A percentile compares a stretch with the other conserved stretches of the same genome.
These are phyloP conservation scores for Eimeria falciformis DNA, from an alignment of 169 alveolate genomes.

Conservation along the genomic window DNA sequence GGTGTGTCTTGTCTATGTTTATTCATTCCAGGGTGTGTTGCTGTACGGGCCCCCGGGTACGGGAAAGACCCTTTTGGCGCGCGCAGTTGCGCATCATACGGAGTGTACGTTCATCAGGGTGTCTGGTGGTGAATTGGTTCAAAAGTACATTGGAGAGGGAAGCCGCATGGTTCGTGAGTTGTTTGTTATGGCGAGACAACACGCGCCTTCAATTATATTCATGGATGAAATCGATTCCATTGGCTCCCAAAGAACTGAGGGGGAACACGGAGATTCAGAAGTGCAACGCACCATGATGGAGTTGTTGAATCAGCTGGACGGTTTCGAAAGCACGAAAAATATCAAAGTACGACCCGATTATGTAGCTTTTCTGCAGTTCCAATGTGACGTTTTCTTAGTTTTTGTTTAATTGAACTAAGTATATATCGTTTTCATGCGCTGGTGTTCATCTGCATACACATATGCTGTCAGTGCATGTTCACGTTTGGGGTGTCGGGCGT, in stretches of 20 bases:
- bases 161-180: constrained; percentile 99
- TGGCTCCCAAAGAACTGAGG: constrained; percentile 95
- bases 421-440: background rate
- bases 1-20: background rate
- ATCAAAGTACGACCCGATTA: constrained; percentile 90
- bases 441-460: background rate
- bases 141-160: constrained; percentile 98
- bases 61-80: constrained; percentile 95
- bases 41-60: constrained; percentile 95
- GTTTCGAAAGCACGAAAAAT: constrained; percentile 98
- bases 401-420: background rate
- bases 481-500: background rate
- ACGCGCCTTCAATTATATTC: constrained; percentile 99
- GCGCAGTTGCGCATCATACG: constrained; percentile 98
- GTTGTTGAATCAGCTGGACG: constrained; percentile 98
- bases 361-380: background rate
- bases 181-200: constrained; percentile 99
- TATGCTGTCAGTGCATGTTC: constrained; percentile 13
- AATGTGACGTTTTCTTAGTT: background rate
- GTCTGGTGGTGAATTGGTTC: constrained; percentile 99
- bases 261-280: constrained; percentile 98
- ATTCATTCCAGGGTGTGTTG: constrained; percentile 85
- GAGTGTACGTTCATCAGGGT: constrained; percentile 99
- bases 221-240: constrained; percentile 99
- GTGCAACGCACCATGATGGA: constrained; percentile 99